A percentile compares a stretch with the other conserved stretches of the same genome.
phyloP scores from a whole-genome alignment of 345 rosid genomes.

The Camelina hispida region DNA sequence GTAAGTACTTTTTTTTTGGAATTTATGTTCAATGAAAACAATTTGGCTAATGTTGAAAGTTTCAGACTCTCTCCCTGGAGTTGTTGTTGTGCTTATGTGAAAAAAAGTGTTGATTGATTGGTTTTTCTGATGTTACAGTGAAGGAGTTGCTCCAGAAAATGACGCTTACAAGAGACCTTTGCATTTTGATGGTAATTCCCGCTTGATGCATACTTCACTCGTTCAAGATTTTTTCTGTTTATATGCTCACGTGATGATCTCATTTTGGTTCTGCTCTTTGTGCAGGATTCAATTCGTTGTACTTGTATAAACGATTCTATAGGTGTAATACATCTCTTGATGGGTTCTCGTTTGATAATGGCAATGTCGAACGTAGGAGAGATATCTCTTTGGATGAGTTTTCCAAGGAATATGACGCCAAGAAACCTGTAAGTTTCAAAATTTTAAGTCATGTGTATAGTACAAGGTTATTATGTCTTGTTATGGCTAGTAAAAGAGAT shows the following conservation, averaged over 20 bases:
- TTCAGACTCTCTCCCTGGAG: no score
- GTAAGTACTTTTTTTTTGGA: constrained; percentile 47
- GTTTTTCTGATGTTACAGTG: constrained; percentile 51
- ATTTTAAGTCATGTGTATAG: background rate
- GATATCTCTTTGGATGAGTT: constrained; percentile 67
- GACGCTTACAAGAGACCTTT: constrained; percentile 46
- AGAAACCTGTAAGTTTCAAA: constrained; percentile 67
- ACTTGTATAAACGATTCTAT: constrained; percentile 84
- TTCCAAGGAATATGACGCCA: constrained; percentile 57
- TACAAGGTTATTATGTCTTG: background rate
- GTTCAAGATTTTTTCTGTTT: background rate
- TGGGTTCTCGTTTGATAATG: constrained; percentile 67
- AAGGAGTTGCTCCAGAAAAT: constrained; percentile 55
- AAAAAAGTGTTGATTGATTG: background rate
- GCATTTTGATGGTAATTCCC: constrained; percentile 68
- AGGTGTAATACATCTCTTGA: constrained; percentile 76
- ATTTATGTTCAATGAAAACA: background rate
- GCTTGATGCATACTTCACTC: background rate
- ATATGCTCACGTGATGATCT: background rate
- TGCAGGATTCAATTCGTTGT: constrained; percentile 83
- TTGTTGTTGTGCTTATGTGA: no score
- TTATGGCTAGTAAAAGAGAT: background rate
- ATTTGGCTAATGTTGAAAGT: background rate
- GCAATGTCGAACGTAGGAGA: constrained; percentile 72
- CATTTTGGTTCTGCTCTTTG: constrained; percentile 22